Base-by-base conservation (phyloP, 192 early-diverging fungal genomes). In the Phycomyces nitens region DNA sequence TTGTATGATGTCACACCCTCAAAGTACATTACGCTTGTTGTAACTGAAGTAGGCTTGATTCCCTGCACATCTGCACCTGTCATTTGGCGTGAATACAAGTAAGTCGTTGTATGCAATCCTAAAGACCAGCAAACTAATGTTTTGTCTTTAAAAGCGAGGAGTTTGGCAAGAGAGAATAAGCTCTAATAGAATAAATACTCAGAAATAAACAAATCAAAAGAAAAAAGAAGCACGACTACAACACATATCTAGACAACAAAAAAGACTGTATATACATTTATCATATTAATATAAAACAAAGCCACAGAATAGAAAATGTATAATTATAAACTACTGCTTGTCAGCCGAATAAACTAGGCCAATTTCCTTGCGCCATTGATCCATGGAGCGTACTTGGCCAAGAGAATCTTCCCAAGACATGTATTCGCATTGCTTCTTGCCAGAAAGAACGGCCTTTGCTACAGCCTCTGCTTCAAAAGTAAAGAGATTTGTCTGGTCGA, bases 1-100 rank as follows among this genome's bases (percentile, higher is more conserved):
- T 74, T 90, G 60, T 96, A 98, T 73, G 97, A 99, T 73, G 81
- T 98, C 38, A 99, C 96, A 1, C 96, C 97, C 29, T 86, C 95
- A 42, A 85, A 94, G 66, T 95, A 90, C 74, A 86, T 99, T 53
- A 92, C 91, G 24, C 81, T 92, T 27, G 88, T 97, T 43, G 84
- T 95, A 20, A 95, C 93, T 16, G 97, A 99, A 72, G 84, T 93
- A 10, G 97, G 97, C 20, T 69, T 93, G 69, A 92, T 96, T 58
- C 93, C 93, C 7, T 92, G 87, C 64, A 95, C 94, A 27, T 92
- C 89, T 58, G 90, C 91, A 26, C 90, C 89, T 6, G 89, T 90
- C 21, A 75, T 75, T 56, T 75, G 73, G 73, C 68, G 73, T 62
- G 73, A 75, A 63, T 75, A 75, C 64, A 75, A 75, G 67, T 69